Conservation (phyloP, 495 filamentous ascomycete genomes). For the Tuber calosporum region DNA sequence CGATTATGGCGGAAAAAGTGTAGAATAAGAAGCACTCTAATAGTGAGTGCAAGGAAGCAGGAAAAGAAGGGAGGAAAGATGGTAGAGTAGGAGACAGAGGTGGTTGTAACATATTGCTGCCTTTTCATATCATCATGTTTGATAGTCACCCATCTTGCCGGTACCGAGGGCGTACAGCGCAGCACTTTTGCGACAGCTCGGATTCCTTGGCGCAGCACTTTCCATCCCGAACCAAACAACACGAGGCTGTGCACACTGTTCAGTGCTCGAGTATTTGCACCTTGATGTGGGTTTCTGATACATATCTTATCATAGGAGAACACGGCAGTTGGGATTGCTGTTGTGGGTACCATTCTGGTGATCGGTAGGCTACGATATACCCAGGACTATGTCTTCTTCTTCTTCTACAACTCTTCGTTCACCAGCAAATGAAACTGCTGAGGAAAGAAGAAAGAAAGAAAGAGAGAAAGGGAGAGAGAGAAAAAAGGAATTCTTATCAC, state of each 20-base stretch:
- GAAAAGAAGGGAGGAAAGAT: not conserved
- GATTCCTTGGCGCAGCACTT: not conserved
- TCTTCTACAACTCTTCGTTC: not conserved
- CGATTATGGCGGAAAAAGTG: not conserved
- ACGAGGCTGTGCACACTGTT: not conserved
- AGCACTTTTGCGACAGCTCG: not conserved
- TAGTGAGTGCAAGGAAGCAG: not conserved
- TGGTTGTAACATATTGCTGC: not conserved
- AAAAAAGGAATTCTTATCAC: slow-evolving; percentile 3
- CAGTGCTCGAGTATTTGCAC: too few species aligned
- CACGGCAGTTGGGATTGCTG: not conserved
- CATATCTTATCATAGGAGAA: not conserved
- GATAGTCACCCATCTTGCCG: not conserved
- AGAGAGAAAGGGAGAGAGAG: too few species aligned
- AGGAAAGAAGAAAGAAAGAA: not conserved
- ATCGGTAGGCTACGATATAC: not conserved
- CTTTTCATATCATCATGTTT: not conserved
- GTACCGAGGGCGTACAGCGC: not conserved
- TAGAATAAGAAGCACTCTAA: not conserved
- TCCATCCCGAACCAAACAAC: not conserved
- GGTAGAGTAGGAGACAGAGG: not conserved
- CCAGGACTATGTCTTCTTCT: not conserved
- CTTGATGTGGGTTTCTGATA: not conserved
- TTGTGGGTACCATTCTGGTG: too few species aligned
- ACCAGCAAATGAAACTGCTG: not conserved